A percentile compares a stretch with the other conserved stretches of the same genome.
Conservation (phyloP, 2,329 filamentous ascomycete genomes). For the Sporothrix humicola region DNA sequence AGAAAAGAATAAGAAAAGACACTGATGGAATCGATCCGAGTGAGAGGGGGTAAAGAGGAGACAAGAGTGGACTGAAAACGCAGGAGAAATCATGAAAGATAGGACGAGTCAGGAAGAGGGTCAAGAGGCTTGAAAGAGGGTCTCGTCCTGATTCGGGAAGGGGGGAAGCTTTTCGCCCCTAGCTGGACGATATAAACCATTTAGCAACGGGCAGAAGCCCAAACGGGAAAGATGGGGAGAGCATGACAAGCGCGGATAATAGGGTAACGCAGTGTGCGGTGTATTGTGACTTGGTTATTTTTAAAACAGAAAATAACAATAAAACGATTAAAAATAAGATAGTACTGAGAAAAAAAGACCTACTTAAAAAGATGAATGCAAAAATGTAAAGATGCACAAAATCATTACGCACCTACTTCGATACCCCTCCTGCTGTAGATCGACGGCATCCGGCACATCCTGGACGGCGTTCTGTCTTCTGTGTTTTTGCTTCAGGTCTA, state of each 20-base stretch:
- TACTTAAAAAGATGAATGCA: not conserved
- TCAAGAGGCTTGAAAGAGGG: not conserved
- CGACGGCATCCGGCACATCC: not conserved
- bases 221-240: not conserved
- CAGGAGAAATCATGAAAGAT: too few relatives aligned
- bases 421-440: conserved; percentile 4
- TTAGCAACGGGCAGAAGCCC: not conserved
- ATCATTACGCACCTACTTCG: not conserved
- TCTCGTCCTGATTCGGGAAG: conserved; percentile 13
- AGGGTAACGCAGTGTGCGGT: too few relatives aligned
- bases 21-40: not conserved
- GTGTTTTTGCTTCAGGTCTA: conserved; percentile 9
- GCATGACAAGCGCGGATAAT: not conserved
- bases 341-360: not conserved
- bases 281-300: not conserved
- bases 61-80: not conserved
- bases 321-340: not conserved
- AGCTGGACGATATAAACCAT: conserved; percentile 12
- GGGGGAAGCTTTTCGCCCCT: conserved; percentile 1
- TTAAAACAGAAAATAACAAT: not conserved
- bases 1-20: not conserved
- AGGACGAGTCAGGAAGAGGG: not conserved
- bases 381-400: not conserved
- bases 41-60: not conserved
- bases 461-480: not conserved